These are phyloP conservation scores for Cylindricascospora bacillispora DNA, from an alignment of 1,139 yeast genomes.

Conservation along the genomic window DNA sequence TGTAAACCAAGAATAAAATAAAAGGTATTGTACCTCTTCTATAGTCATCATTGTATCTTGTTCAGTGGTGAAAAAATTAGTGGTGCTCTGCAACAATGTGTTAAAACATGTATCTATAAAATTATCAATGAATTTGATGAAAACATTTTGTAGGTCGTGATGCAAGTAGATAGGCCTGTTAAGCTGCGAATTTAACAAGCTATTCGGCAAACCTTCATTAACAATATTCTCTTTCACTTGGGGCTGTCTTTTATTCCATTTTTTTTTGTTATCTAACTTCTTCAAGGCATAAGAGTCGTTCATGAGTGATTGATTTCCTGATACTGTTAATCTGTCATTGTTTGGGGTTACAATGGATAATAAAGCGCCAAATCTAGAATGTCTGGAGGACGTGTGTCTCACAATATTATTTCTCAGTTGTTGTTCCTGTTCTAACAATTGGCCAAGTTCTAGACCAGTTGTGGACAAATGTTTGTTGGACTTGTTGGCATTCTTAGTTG, in stretches of 20 bases:
- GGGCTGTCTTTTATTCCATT: slow-evolving; percentile 41
- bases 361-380: slow-evolving; percentile 84
- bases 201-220: slow-evolving; percentile 26
- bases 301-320: slow-evolving; percentile 61
- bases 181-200: slow-evolving; percentile 17
- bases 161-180: slow-evolving; percentile 26
- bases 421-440: slow-evolving; percentile 46
- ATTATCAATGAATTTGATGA: slow-evolving; percentile 39
- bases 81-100: slow-evolving; percentile 41
- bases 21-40: slow-evolving; percentile 40
- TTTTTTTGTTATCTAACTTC: slow-evolving; percentile 52
- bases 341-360: slow-evolving; percentile 53
- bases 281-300: slow-evolving; percentile 38
- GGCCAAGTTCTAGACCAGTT: slow-evolving; percentile 33
- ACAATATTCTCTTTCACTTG: slow-evolving; percentile 35
- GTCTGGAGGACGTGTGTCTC: slow-evolving; percentile 54
- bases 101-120: slow-evolving; percentile 72
- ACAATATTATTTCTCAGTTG: slow-evolving; percentile 38
- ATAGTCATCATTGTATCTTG: slow-evolving; percentile 26
- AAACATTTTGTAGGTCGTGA: slow-evolving; percentile 24
- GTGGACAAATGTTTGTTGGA: slow-evolving; percentile 4
- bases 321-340: slow-evolving; percentile 48
- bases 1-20: slow-evolving; percentile 62
- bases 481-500: not conserved
- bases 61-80: slow-evolving; percentile 37